phyloP scores from a whole-genome alignment of 2,329 filamentous ascomycete genomes.

The Hymenoscyphus fraxineus region DNA sequence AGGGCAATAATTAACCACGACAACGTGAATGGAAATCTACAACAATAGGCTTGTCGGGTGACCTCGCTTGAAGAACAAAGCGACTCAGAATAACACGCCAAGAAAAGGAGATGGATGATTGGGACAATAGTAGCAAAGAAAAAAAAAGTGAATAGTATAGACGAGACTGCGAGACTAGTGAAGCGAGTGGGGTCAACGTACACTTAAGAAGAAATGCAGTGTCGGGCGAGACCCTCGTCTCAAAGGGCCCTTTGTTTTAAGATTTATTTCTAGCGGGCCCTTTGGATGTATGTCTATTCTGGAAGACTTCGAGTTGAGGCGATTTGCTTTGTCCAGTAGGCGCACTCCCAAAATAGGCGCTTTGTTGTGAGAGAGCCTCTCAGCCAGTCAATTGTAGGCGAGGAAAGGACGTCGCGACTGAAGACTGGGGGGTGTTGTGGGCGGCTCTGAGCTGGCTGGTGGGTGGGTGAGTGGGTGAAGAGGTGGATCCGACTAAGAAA shows the following conservation, averaged over 20 bases:
- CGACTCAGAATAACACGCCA: conserved; percentile 17
- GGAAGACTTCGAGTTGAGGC: conserved; percentile 20
- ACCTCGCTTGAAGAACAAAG: conserved; percentile 4
- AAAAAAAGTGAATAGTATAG: conserved; percentile 14
- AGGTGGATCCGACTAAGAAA: not conserved
- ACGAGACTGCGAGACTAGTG: conserved; percentile 12
- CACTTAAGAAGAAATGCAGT: conserved; percentile 20
- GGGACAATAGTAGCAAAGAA: conserved; percentile 28
- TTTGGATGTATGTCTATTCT: conserved; percentile 19
- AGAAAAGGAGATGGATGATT: not conserved
- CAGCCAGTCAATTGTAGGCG: conserved; percentile 28
- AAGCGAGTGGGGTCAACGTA: conserved; percentile 18
- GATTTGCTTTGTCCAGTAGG: conserved; percentile 30
- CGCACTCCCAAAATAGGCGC: conserved; percentile 31
- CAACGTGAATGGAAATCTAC: conserved; percentile 23
- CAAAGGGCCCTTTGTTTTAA: conserved; percentile 26
- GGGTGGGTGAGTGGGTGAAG: conserved; percentile 1
- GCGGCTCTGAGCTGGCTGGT: not conserved
- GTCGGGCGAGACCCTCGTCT: not conserved
- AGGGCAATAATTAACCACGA: conserved; percentile 12
- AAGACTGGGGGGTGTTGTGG: not conserved
- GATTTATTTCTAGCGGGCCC: conserved; percentile 14
- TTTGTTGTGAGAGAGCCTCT: conserved; percentile 24
- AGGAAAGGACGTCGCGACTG: conserved; percentile 19
- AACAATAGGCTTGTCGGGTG: conserved; percentile 5